phyloP scores from a whole-genome alignment of 257 asterid species.

The Nemophila menziesii region DNA sequence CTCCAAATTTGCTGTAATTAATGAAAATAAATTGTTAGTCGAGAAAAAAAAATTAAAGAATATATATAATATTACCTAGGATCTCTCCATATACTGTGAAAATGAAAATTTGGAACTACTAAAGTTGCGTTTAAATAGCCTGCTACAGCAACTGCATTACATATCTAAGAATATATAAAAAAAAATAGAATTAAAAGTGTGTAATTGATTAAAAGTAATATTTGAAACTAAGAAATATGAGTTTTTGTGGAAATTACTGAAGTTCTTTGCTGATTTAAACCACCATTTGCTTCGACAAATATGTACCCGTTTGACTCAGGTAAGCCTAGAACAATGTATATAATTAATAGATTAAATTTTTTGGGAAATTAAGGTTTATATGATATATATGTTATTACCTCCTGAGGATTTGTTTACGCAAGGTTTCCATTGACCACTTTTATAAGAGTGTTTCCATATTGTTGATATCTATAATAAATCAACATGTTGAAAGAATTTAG shows the following conservation, averaged over 20 bases:
- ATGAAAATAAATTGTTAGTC: conserved; percentile 13
- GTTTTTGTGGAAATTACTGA: conserved; percentile 40
- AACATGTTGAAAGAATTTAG: conserved; percentile 6
- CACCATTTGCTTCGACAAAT: conserved; percentile 84
- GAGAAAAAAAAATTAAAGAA: background rate
- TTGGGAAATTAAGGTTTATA: background rate
- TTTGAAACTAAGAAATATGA: background rate
- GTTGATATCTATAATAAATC: conserved; percentile 56
- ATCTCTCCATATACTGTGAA: conserved; percentile 97
- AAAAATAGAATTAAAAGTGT: background rate
- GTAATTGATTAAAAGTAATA: background rate
- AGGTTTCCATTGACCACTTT: conserved; percentile 82
- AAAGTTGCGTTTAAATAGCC: conserved; percentile 96
- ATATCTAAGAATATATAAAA: conserved; percentile 54
- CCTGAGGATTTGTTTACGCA: conserved; percentile 68
- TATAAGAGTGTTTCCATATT: conserved; percentile 83
- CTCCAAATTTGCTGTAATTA: conserved; percentile 79
- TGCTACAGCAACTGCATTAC: conserved; percentile 99
- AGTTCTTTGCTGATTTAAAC: conserved; percentile 93
- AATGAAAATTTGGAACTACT: conserved; percentile 83
- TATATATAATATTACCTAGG: conserved; percentile 60
- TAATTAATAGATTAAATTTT: conserved; percentile 2
- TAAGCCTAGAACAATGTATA: conserved; percentile 19
- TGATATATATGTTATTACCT: conserved; percentile 35
- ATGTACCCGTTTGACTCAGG: conserved; percentile 48